Conservation (phyloP, 169 alveolate genomes). For the Perkinsus olseni region DNA sequence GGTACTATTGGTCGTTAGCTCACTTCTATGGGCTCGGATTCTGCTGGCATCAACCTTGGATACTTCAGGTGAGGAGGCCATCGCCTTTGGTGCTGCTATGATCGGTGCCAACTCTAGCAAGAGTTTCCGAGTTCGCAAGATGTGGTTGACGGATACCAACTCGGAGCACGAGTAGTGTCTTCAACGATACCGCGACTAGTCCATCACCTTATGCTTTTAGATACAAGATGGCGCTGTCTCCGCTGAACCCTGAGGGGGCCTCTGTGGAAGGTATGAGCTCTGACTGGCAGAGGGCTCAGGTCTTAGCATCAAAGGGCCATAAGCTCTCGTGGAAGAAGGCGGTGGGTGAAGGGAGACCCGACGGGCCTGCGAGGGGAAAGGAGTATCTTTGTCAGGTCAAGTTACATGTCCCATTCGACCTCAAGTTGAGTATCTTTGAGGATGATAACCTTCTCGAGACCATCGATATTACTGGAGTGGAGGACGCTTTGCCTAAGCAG, state of each 20-base stretch:
- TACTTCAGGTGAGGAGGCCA: constrained; percentile 35
- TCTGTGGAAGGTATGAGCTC: background rate
- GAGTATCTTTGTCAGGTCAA: background rate
- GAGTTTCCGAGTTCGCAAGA: constrained; percentile 19
- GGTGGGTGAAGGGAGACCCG: too few species aligned
- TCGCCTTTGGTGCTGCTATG: constrained; percentile 38
- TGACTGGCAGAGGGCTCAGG: background rate
- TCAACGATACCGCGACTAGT: too few species aligned
- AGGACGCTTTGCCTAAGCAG: constrained; percentile 11
- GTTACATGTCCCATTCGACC: background rate
- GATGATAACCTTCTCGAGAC: background rate
- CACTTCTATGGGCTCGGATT: too few species aligned
- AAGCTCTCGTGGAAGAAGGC: background rate
- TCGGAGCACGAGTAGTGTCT: background rate
- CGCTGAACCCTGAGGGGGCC: background rate
- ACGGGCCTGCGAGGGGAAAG: background rate
- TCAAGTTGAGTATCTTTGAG: constrained; percentile 9
- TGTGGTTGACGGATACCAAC: constrained; percentile 13
- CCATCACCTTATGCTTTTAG: too few species aligned
- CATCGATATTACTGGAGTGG: constrained; percentile 7
- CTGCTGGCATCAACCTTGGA: background rate
- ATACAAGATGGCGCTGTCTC: background rate
- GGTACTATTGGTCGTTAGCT: background rate
- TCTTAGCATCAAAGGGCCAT: background rate
- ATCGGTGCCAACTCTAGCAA: constrained; percentile 29